Conservation (phyloP, 2,329 filamentous ascomycete species). For the Lachnellula subtilissima region DNA sequence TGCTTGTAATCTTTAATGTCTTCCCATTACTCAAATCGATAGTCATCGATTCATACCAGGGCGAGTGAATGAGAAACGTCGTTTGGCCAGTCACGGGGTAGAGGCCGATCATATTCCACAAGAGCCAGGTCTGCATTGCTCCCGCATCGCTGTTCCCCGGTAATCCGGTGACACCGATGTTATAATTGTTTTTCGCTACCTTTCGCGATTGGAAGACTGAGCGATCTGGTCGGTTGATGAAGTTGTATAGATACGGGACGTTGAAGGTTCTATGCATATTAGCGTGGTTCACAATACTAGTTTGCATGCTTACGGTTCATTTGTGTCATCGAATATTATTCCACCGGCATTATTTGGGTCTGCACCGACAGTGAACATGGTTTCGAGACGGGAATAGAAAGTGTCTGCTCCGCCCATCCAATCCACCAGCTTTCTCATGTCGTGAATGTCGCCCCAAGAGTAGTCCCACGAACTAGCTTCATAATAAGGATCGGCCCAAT, state of each 20-base stretch:
- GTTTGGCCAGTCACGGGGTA: conserved; percentile 66
- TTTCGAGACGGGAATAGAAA: conserved; percentile 47
- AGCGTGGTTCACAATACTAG: neutral
- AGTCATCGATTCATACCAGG: conserved; percentile 56
- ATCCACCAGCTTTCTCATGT: conserved; percentile 44
- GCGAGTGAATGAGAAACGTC: conserved; percentile 60
- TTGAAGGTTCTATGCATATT: conserved; percentile 42
- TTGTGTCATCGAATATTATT: conserved; percentile 55
- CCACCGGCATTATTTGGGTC: conserved; percentile 40
- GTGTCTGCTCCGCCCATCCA: conserved; percentile 43
- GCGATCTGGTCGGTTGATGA: conserved; percentile 56
- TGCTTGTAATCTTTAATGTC: conserved; percentile 49
- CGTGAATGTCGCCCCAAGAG: conserved; percentile 49
- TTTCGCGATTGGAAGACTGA: conserved; percentile 54
- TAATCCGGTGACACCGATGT: conserved; percentile 49
- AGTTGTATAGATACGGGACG: conserved; percentile 66
- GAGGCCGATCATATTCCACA: conserved; percentile 65
- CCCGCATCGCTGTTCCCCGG: conserved; percentile 69
- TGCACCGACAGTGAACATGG: conserved; percentile 43
- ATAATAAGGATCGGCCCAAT: conserved; percentile 49
- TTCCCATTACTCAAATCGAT: conserved; percentile 54
- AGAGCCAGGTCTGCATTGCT: conserved; percentile 66
- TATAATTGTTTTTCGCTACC: conserved; percentile 57
- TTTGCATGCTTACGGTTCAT: conserved; percentile 22
- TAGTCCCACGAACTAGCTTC: conserved; percentile 49